phyloP scores from a whole-genome alignment of 345 rosid genomes.

The Alliaria petiolata region DNA sequence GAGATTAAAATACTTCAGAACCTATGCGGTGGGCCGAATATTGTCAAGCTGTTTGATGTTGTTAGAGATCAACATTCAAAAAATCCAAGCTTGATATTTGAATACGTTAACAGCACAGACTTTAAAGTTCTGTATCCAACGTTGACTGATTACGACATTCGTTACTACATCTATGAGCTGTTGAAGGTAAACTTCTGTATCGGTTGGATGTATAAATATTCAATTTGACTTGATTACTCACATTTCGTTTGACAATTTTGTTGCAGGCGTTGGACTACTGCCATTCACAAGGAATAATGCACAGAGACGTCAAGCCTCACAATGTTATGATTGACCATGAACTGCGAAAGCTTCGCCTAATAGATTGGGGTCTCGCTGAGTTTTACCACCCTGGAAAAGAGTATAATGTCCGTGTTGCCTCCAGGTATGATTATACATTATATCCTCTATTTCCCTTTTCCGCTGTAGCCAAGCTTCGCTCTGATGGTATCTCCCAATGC shows the following conservation, averaged over 20 bases:
- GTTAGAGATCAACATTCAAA: slow-evolving; percentile 84
- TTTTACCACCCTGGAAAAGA: slow-evolving; percentile 84
- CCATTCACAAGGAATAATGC: slow-evolving; percentile 89
- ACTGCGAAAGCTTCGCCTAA: slow-evolving; percentile 75
- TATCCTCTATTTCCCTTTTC: neutral
- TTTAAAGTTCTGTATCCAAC: slow-evolving; percentile 80
- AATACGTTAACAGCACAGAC: slow-evolving; percentile 81
- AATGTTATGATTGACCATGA: slow-evolving; percentile 91
- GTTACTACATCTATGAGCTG: slow-evolving; percentile 81
- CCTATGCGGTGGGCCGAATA: slow-evolving; percentile 71
- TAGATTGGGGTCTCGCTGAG: slow-evolving; percentile 90
- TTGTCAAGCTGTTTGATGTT: slow-evolving; percentile 68
- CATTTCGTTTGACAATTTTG: neutral
- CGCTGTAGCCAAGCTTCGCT: neutral
- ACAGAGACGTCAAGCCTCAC: slow-evolving; percentile 86
- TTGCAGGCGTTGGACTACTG: slow-evolving; percentile 77
- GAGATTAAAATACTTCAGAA: slow-evolving; percentile 86
- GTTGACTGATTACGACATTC: slow-evolving; percentile 83
- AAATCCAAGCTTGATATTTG: slow-evolving; percentile 81
- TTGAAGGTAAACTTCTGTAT: slow-evolving; percentile 49
- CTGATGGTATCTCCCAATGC: neutral
- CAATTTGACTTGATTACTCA: neutral
- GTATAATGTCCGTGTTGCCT: slow-evolving; percentile 84
- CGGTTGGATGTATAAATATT: neutral
- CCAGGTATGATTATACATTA: slow-evolving; percentile 45